phyloP scores from a whole-genome alignment of 805 yeast genomes.

The Zygoascus ofunaensis region DNA sequence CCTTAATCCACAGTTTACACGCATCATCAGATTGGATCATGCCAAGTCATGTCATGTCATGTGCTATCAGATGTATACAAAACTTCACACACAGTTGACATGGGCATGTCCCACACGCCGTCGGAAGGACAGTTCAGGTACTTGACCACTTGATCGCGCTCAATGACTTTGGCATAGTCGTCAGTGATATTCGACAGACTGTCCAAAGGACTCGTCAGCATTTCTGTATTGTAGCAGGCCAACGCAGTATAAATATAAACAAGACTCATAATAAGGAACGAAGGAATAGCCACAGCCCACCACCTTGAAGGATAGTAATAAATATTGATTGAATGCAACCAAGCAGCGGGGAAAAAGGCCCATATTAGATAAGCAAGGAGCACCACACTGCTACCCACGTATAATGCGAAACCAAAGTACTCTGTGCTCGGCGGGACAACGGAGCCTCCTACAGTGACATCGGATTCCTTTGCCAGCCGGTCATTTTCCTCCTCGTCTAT shows the following conservation, averaged over 20 bases:
- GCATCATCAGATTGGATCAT: no score
- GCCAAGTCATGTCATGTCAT: no score
- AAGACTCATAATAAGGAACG: constrained; percentile 61
- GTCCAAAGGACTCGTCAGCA: constrained; percentile 49
- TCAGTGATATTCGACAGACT: constrained; percentile 63
- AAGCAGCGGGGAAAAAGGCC: constrained; percentile 61
- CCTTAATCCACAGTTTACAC: no score
- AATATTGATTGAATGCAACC: constrained; percentile 45
- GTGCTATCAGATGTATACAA: no score
- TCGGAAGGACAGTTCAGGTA: constrained; percentile 56
- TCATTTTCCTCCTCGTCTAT: constrained; percentile 16
- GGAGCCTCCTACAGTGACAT: constrained; percentile 30
- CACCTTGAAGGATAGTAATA: constrained; percentile 78
- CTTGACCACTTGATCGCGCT: constrained; percentile 26
- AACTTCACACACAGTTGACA: constrained; percentile 31
- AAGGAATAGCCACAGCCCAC: constrained; percentile 82
- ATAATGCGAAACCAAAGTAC: constrained; percentile 80
- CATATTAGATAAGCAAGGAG: constrained; percentile 55
- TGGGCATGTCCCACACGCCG: constrained; percentile 82
- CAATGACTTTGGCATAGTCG: constrained; percentile 39
- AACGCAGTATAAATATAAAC: constrained; percentile 62
- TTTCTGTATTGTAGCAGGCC: constrained; percentile 67
- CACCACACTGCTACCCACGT: constrained; percentile 53
- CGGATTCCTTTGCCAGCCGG: constrained; percentile 28
- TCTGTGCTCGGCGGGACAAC: constrained; percentile 43